Evolutionary conservation across 768 basidiomycete species (phyloP).

Genomic region (Jaapia argillacea): DNA sequence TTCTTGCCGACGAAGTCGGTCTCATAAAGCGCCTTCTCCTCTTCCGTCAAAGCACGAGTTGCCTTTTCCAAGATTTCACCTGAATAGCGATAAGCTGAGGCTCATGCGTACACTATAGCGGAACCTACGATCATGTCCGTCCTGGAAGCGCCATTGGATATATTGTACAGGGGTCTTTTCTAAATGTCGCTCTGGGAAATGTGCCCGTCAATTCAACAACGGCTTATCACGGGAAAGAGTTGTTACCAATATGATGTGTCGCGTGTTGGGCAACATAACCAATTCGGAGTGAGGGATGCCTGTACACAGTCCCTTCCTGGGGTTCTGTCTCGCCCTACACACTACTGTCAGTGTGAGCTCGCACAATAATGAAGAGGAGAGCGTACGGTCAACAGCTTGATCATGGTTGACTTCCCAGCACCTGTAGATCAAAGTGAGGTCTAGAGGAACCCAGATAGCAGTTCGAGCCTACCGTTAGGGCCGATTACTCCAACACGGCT

Average conservation of each 20-base stretch:
- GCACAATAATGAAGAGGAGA: slow-evolving; percentile 3
- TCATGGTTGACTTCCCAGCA: slow-evolving; percentile 92
- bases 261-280: slow-evolving; percentile 98
- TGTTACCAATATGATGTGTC: slow-evolving; percentile 82
- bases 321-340: slow-evolving; percentile 86
- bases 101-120: slow-evolving; percentile 6
- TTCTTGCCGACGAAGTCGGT: slow-evolving; percentile 87
- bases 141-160: slow-evolving; percentile 99
- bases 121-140: slow-evolving; percentile 85
- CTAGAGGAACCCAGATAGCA: too few relatives aligned
- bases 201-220: slow-evolving; percentile 9
- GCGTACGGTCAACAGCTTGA: slow-evolving; percentile 83
- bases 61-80: slow-evolving; percentile 87
- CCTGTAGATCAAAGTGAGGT: too few relatives aligned
- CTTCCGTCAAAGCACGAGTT: slow-evolving; percentile 82
- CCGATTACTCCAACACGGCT: slow-evolving; percentile 90
- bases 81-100: slow-evolving; percentile 18
- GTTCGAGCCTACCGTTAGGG: too few relatives aligned
- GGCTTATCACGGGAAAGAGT: slow-evolving; percentile 1
- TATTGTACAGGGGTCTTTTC: slow-evolving; percentile 96
- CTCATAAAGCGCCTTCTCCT: slow-evolving; percentile 71
- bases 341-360: background rate
- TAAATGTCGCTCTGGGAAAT: slow-evolving; percentile 66
- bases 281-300: slow-evolving; percentile 88
- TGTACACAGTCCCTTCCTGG: slow-evolving; percentile 87